phyloP scores from a whole-genome alignment of 441 rosid genomes.

The Mallotus japonicus region DNA sequence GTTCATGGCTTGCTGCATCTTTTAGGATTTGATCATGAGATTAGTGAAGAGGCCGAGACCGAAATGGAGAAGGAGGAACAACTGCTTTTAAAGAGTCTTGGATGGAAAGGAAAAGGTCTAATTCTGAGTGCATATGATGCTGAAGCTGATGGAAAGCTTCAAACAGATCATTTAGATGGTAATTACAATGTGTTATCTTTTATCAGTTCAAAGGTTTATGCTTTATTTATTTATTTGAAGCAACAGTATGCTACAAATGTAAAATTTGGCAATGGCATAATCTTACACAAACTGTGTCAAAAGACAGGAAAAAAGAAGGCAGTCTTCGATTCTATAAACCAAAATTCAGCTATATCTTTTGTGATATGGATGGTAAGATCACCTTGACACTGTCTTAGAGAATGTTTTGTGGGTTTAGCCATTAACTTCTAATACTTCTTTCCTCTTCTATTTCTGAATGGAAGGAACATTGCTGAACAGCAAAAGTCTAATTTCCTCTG shows the following conservation, averaged over 20 bases:
- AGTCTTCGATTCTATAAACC: constrained; percentile 81
- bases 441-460: constrained; percentile 25
- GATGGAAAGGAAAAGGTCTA: constrained; percentile 93
- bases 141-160: constrained; percentile 33
- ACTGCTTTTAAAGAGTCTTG: constrained; percentile 67
- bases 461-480: constrained; percentile 84
- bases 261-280: constrained; percentile 21
- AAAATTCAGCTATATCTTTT: constrained; percentile 89
- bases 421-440: constrained; percentile 23
- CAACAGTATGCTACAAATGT: background rate
- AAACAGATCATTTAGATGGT: constrained; percentile 58
- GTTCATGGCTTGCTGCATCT: constrained; percentile 93
- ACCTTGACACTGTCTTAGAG: constrained; percentile 19
- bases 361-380: constrained; percentile 93
- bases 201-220: background rate
- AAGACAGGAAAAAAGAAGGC: constrained; percentile 89
- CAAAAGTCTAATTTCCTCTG: constrained; percentile 58
- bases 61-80: constrained; percentile 95
- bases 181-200: constrained; percentile 22
- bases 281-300: constrained; percentile 46
- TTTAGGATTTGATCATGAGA: constrained; percentile 91
- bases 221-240: background rate
- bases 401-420: constrained; percentile 18
- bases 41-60: constrained; percentile 84
- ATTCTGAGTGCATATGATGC: constrained; percentile 77